Evolutionary conservation across 441 rosid genomes (phyloP).

Genomic region (Hypseocharis bilobata): DNA sequence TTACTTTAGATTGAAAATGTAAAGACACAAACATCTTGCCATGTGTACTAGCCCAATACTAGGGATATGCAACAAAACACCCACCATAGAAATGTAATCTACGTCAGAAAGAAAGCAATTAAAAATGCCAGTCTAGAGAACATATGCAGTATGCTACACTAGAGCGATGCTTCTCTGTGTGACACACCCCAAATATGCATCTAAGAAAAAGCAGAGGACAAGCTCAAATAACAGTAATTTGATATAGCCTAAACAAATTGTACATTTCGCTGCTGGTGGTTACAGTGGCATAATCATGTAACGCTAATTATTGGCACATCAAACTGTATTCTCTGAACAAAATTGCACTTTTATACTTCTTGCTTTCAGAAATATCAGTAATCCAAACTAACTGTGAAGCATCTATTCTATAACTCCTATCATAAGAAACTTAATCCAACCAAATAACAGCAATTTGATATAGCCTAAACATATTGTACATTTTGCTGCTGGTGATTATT

Average conservation of each 20-base stretch:
- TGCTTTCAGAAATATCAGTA: too few relatives aligned
- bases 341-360: too few relatives aligned
- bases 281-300: background rate
- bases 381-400: too few relatives aligned
- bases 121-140: background rate
- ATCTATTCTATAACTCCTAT: too few relatives aligned
- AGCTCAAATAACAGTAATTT: slow-evolving; percentile 3
- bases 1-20: background rate
- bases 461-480: background rate
- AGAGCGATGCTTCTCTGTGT: background rate
- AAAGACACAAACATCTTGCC: background rate
- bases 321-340: background rate
- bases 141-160: background rate
- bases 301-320: background rate
- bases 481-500: background rate
- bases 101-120: background rate
- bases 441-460: slow-evolving; percentile 2
- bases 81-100: too few relatives aligned
- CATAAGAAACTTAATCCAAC: too few relatives aligned
- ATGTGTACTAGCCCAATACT: background rate
- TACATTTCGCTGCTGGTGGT: background rate
- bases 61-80: too few relatives aligned
- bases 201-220: background rate
- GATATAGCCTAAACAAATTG: background rate
- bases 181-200: background rate